Evolutionary conservation across 768 basidiomycete species (phyloP), one percentile per base, ranked within the genome.

Genomic region (Panellus pusillus): DNA sequence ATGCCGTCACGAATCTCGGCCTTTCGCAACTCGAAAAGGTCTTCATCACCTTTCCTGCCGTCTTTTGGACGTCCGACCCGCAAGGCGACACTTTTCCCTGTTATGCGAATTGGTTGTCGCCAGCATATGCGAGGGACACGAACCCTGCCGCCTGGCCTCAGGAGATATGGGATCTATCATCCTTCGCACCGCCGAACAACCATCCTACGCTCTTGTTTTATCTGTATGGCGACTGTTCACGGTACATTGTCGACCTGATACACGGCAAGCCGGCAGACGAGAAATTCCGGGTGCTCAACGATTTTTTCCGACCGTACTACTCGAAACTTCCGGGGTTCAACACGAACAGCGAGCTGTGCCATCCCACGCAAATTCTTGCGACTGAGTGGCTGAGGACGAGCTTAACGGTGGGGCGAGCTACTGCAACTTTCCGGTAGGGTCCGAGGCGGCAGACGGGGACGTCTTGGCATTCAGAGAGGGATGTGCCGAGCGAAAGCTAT

Each of bases 11-110:
- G 41, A 54, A 57, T 28, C 57, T 62, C 31, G 58, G 58, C 11
- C 61, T 62, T 42, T 62, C 61, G 24, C 61, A 62, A 36, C 55
- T 62, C 4, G 55, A 62, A 44, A 62, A 62, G 42, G 61, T 62
- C 17, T 62, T 59, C 49, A 62, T 62, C 48, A 62, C 61, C 43
- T 62, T 62, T 24, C 57, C 57, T 18, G 37, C 27, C 18, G 61
- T 59, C 38, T 62, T 56, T 35, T 62, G 61, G 61, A 57, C 55
- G 24, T 29, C 54, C 36, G 55, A 59, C 39, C 50, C 52, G 27
- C 55, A 55, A 29, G 52, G 54, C 15, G 46, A 54, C 32, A 49
- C 54, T 27, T 62, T 57, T 28, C 61, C 61, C 17, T 56, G 54
- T 18, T 62, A 59, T 19, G 47, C 57, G 20, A 56, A 60, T 32